Percentiles rank a stretch among this genome's conserved stretches.
phyloP scores from a whole-genome alignment of 345 rosid genomes.

The Zanthoxylum bungeanum region DNA sequence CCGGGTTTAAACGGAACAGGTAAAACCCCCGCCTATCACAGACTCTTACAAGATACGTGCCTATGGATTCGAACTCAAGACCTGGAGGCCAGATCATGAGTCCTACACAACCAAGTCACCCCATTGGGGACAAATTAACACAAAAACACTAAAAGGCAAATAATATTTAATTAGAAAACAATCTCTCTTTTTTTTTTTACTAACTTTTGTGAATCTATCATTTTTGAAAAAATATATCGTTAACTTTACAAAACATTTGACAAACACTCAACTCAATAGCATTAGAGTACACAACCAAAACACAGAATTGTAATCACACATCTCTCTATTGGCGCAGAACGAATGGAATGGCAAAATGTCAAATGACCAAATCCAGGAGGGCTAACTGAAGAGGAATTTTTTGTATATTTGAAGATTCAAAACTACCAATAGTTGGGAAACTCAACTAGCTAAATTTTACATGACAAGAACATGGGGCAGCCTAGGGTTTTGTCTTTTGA shows the following conservation, averaged over 20 bases:
- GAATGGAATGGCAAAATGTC: not conserved
- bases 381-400: not conserved
- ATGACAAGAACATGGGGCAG: not conserved
- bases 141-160: too few species aligned
- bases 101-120: too few species aligned
- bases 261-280: not conserved
- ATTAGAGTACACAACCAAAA: not conserved
- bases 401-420: not conserved
- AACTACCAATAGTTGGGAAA: not conserved
- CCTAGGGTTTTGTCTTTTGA: not conserved
- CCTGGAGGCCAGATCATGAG: too few species aligned
- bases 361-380: not conserved
- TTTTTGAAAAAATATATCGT: too few species aligned
- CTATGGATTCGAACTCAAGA: too few species aligned
- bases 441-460: slow-evolving; percentile 7
- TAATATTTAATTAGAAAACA: too few species aligned
- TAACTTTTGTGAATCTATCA: too few species aligned
- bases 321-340: not conserved
- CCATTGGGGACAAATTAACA: too few species aligned
- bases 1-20: too few species aligned
- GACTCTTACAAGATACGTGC: too few species aligned
- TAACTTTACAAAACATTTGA: not conserved
- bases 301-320: not conserved
- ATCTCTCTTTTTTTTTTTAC: too few species aligned
- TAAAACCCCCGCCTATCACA: too few species aligned